Evolutionary conservation across 2,329 filamentous ascomycete species (phyloP).

Genomic region (Rhinocladiella mackenziei): DNA sequence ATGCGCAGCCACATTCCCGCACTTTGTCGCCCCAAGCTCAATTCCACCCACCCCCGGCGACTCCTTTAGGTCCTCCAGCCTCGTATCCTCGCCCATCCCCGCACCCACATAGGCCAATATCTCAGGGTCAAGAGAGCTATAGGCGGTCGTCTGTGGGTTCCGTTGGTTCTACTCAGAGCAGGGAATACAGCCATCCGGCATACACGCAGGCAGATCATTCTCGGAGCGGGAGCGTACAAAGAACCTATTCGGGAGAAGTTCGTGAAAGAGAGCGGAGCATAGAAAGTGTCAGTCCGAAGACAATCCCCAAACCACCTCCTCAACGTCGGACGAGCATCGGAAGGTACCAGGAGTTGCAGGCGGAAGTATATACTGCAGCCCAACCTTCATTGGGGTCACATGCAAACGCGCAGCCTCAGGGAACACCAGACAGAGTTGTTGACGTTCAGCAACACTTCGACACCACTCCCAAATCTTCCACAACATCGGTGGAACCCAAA

Average conservation of each 20-base stretch:
- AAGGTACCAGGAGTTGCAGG: conserved; percentile 11
- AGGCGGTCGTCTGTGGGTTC: conserved; percentile 26
- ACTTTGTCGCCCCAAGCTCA: conserved; percentile 25
- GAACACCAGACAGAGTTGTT: conserved; percentile 15
- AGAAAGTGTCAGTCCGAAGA: conserved; percentile 31
- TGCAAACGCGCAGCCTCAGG: conserved; percentile 6
- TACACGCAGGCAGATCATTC: conserved; percentile 16
- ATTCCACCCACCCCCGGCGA: conserved; percentile 26
- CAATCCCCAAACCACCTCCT: conserved; percentile 27
- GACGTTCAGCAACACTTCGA: conserved; percentile 16
- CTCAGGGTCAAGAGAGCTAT: conserved; percentile 28
- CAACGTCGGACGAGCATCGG: conserved; percentile 18
- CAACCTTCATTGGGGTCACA: conserved; percentile 7
- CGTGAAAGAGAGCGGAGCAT: conserved; percentile 28
- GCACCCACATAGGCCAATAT: conserved; percentile 24
- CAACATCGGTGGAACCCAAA: conserved; percentile 17
- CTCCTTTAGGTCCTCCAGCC: conserved; percentile 29
- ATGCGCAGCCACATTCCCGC: conserved; percentile 17
- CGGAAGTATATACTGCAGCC: conserved; percentile 10
- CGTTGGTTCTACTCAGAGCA: conserved; percentile 24
- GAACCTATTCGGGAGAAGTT: conserved; percentile 25
- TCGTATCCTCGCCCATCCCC: conserved; percentile 26
- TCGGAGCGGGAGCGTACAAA: conserved; percentile 24
- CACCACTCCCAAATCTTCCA: conserved; percentile 18
- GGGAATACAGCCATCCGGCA: conserved; percentile 18